Conservation (phyloP, 139 green algal genomes). For the Astrephomene gubernaculifera region DNA sequence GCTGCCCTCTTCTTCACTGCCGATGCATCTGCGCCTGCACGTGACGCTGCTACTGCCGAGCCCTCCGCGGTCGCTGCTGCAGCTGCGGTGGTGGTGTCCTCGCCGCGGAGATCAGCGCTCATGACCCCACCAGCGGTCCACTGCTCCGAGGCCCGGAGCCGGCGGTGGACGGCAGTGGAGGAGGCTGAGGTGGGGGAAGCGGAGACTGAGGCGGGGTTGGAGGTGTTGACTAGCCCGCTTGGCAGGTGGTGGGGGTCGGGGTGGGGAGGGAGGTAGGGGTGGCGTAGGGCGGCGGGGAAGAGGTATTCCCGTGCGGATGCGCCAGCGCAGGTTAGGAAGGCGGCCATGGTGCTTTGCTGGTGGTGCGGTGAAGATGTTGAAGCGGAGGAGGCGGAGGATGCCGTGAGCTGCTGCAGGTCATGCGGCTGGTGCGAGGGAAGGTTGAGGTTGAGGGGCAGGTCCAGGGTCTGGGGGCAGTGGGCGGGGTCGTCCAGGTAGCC, state of each 20-base stretch:
- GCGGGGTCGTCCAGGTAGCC: slow-evolving; percentile 19
- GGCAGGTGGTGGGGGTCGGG: neutral
- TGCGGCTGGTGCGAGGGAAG: neutral
- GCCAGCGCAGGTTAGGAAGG: neutral
- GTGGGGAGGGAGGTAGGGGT: neutral
- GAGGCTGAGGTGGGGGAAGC: no score
- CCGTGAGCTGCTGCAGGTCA: neutral
- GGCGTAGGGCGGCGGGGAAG: neutral
- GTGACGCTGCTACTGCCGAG: neutral
- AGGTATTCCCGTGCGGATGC: neutral
- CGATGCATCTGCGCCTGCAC: neutral
- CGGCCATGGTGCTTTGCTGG: no score
- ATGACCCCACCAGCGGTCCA: no score
- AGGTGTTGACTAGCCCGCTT: no score
- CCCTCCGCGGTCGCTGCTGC: neutral
- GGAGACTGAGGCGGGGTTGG: no score
- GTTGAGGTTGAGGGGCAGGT: neutral
- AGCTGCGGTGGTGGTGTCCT: neutral
- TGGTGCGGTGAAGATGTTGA: no score
- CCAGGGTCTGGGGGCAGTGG: neutral
- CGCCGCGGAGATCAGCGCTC: no score
- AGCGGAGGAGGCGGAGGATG: no score
- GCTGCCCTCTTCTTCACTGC: no score
- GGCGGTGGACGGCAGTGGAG: no score
- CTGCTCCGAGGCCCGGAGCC: no score